Percentiles rank a stretch among this genome's conserved stretches.
phyloP scores from a whole-genome alignment of 2,329 filamentous ascomycete genomes.

The Curvularia spicifera region DNA sequence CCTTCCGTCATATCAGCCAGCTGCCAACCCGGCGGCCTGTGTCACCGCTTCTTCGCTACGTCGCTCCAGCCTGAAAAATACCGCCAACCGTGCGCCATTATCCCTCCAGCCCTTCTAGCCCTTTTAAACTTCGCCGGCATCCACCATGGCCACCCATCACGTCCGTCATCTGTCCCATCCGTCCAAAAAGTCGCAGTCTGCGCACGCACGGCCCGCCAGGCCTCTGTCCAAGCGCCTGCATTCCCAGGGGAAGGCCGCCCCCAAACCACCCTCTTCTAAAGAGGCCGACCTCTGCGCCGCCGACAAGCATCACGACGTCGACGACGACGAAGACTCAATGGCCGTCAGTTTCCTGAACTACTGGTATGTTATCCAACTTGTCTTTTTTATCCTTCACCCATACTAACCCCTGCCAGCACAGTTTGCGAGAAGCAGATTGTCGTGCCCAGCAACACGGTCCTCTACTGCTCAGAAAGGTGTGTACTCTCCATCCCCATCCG shows the following conservation, averaged over 20 bases:
- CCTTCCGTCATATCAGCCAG: conserved; percentile 45
- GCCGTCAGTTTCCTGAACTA: conserved; percentile 60
- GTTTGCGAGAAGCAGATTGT: conserved; percentile 71
- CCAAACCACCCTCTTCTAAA: conserved; percentile 34
- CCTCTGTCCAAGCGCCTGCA: conserved; percentile 45
- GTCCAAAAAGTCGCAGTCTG: conserved; percentile 45
- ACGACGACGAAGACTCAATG: conserved; percentile 58
- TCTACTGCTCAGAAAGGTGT: conserved; percentile 71
- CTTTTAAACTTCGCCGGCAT: conserved; percentile 46
- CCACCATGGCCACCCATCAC: conserved; percentile 46
- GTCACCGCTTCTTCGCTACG: conserved; percentile 47
- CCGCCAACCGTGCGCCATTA: conserved; percentile 42
- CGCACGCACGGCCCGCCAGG: conserved; percentile 45
- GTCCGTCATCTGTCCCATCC: conserved; percentile 43
- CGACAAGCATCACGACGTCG: conserved; percentile 3
- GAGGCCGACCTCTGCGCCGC: conserved; percentile 25
- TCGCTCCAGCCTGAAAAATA: conserved; percentile 35
- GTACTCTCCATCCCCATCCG: conserved; percentile 18
- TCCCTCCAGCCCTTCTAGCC: conserved; percentile 35
- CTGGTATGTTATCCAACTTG: conserved; percentile 51
- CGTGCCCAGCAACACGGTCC: conserved; percentile 63
- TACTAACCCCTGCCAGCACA: conserved; percentile 54
- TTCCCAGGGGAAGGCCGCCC: conserved; percentile 39
- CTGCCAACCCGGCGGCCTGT: conserved; percentile 37
- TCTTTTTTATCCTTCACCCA: neutral